Conservation (phyloP, 139 green algal genomes). For the Chlamydomonas incerta region DNA sequence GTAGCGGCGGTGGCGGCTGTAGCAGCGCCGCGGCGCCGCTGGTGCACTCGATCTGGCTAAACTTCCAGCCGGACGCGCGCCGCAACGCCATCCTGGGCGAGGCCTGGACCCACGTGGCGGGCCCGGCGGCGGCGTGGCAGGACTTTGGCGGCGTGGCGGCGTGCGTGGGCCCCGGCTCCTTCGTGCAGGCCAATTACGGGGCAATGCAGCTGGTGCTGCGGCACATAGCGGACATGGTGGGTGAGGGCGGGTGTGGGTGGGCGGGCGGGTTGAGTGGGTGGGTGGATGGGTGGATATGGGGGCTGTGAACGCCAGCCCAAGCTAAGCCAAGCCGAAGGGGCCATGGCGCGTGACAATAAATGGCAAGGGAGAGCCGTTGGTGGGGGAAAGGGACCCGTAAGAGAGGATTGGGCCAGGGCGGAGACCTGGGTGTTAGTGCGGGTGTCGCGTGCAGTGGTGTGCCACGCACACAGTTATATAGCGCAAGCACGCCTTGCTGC, state of each 20-base stretch:
- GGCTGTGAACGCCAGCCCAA: too few relatives aligned
- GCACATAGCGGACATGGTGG: conserved; percentile 24
- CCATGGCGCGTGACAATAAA: too few relatives aligned
- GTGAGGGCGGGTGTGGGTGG: too few relatives aligned
- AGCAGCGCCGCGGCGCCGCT: too few relatives aligned
- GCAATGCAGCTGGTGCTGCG: conserved; percentile 66
- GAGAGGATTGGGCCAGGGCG: too few relatives aligned
- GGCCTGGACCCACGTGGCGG: conserved; percentile 54
- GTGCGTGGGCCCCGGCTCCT: conserved; percentile 70
- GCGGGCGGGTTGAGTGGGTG: too few relatives aligned
- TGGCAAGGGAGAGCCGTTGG: too few relatives aligned
- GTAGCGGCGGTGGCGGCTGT: too few relatives aligned
- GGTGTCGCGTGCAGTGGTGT: neutral
- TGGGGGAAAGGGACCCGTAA: too few relatives aligned
- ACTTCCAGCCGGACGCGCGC: conserved; percentile 66
- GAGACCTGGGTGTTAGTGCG: too few relatives aligned
- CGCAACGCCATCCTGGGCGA: conserved; percentile 69
- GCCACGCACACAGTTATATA: neutral
- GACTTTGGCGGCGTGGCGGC: conserved; percentile 69
- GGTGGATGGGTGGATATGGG: too few relatives aligned
- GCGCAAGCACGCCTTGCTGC: neutral
- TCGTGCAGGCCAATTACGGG: conserved; percentile 76
- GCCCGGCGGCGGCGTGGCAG: conserved; percentile 59
- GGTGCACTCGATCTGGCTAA: conserved; percentile 81
- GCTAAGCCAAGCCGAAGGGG: too few relatives aligned